phyloP scores from a whole-genome alignment of 164 flowering plant genomes.

The Magnolia officinalis region DNA sequence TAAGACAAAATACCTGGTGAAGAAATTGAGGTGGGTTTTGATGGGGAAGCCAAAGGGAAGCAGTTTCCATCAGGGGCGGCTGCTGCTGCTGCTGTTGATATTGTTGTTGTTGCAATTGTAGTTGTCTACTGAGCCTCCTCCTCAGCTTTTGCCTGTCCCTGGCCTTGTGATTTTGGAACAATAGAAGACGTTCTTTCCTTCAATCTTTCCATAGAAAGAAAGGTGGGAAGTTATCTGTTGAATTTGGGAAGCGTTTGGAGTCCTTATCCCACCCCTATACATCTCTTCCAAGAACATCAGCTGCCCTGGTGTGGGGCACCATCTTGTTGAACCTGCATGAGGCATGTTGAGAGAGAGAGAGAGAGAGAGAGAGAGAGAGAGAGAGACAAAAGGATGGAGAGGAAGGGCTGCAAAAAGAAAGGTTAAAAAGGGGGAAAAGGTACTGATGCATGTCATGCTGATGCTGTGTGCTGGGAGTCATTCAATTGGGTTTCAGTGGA shows the following conservation, averaged over 20 bases:
- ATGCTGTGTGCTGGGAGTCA: constrained; percentile 35
- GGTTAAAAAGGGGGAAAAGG: constrained; percentile 8
- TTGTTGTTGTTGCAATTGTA: constrained; percentile 11
- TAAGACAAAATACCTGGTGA: constrained; percentile 25
- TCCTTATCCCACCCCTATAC: constrained; percentile 59
- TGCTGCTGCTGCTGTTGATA: constrained; percentile 27
- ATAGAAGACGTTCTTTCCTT: constrained; percentile 85
- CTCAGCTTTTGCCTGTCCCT: constrained; percentile 78
- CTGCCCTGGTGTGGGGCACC: constrained; percentile 90
- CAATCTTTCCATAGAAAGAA: constrained; percentile 67
- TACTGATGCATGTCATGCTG: constrained; percentile 29
- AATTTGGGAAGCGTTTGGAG: constrained; percentile 69
- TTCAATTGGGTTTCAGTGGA: constrained; percentile 27
- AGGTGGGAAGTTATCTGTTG: constrained; percentile 76
- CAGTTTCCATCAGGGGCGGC: not conserved
- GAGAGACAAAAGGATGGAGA: constrained; percentile 17
- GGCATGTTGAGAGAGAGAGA: constrained; percentile 30
- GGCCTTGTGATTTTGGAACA: constrained; percentile 93
- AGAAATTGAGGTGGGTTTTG: constrained; percentile 19
- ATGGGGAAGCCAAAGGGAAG: constrained; percentile 11
- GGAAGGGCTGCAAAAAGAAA: constrained; percentile 15
- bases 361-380: not conserved
- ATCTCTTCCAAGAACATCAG: constrained; percentile 79
- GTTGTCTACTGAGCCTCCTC: constrained; percentile 43
- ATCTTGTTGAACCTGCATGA: constrained; percentile 53